These are phyloP conservation scores for Coemansia asiatica DNA, from an alignment of 192 early-diverging fungal species.

Conservation along the genomic window DNA sequence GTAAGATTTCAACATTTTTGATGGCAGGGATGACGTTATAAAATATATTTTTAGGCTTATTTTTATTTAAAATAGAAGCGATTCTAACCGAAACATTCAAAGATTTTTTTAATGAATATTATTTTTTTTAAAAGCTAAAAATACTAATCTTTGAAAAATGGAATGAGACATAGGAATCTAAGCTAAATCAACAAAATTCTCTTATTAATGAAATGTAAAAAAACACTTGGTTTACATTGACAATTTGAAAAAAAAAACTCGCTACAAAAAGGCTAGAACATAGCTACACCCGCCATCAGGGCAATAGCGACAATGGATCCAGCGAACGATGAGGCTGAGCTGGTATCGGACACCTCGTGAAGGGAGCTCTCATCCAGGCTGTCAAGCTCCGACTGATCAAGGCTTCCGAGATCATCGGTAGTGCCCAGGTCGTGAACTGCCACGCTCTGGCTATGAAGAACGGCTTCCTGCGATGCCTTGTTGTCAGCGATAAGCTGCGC, in stretches of 20 bases:
- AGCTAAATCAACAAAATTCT: too few relatives aligned
- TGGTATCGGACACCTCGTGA: constrained; percentile 17
- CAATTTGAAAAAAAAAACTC: constrained; percentile 13
- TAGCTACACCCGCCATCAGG: constrained; percentile 34
- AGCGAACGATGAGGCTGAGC: constrained; percentile 25
- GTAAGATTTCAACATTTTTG: too few relatives aligned
- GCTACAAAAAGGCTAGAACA: constrained; percentile 29
- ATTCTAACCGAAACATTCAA: too few relatives aligned
- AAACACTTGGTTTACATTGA: too few relatives aligned
- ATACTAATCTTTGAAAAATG: too few relatives aligned
- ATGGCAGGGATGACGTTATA: too few relatives aligned
- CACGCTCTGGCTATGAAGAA: constrained; percentile 40
- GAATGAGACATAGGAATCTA: too few relatives aligned
- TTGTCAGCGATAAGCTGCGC: constrained; percentile 41
- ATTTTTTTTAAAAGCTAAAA: too few relatives aligned
- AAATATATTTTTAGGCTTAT: too few relatives aligned
- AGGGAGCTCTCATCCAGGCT: constrained; percentile 12
- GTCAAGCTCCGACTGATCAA: constrained; percentile 25
- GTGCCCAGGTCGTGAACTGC: constrained; percentile 12
- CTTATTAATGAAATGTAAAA: too few relatives aligned
- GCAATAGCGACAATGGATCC: constrained; percentile 41
- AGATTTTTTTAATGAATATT: too few relatives aligned
- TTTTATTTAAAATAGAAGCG: too few relatives aligned
- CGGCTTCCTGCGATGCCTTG: constrained; percentile 45
- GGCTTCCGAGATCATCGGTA: constrained; percentile 27